Evolutionary conservation across 2,329 filamentous ascomycete species (phyloP), one percentile per base, ranked within the genome.

Genomic region (Hymenoscyphus occultus): DNA sequence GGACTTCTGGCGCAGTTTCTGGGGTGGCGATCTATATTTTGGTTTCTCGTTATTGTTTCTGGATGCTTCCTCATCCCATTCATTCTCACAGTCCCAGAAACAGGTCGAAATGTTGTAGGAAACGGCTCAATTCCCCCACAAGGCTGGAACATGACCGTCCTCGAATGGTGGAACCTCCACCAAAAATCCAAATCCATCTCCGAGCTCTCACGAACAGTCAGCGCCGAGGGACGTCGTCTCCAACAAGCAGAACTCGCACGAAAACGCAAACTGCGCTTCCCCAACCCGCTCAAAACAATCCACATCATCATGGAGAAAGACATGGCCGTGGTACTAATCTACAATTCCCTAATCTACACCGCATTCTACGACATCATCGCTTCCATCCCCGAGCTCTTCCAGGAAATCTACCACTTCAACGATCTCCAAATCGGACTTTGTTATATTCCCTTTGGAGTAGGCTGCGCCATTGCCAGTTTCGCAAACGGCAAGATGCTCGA

Each of bases 401-500:
- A 68, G 19, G 70, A 74, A 48, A 74, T 74, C 2, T 76, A 75
- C 59, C 32, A 65, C 16, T 75, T 74, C 63, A 75, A 76, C 57
- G 71, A 75, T 31, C 68, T 76, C 19, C 71, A 75, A 67, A 71
- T 76, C 42, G 74, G 73, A 5, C 70, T 76, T 16, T 74, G 72
- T 57, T 76, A 74, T 61, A 58, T 75, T 4, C 84, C 84, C 1
- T 71, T 83, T 39, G 83, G 83, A 0, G 76, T 72, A 4, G 83
- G 83, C 0, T 82, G 81, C n/a, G 76, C 82, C 13, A 71, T 80
- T 1, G 78, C 82, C 74, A 84, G 62, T 81, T 86, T 73, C 32
- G 73, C 75, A n/a, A 83, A 85, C 67, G 89, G 91, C 5, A 76
- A 76, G 40, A 67, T 86, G 9, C 74, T 87, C 0, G 86, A 89